A percentile compares a stretch with the other conserved stretches of the same genome.
Evolutionary conservation across 306 rosid species (phyloP).

Genomic region (Corylus americana): DNA sequence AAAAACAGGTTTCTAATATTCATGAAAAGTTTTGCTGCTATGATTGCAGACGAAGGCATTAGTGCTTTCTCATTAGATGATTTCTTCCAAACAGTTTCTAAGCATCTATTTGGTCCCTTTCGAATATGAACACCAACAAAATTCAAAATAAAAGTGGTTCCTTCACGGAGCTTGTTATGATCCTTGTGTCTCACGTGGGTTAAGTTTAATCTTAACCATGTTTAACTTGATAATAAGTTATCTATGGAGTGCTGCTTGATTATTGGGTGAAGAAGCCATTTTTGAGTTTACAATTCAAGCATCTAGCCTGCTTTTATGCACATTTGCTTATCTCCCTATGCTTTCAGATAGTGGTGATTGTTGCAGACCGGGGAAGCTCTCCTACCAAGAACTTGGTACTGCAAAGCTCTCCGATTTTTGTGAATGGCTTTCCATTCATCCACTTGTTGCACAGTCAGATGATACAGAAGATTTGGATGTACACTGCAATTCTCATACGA

Average conservation of each 20-base stretch:
- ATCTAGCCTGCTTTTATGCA: not conserved
- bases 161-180: not conserved
- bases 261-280: constrained; percentile 8
- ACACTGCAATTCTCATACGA: constrained; percentile 55
- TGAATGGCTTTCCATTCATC: constrained; percentile 91
- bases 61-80: no score
- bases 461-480: constrained; percentile 41
- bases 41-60: no score
- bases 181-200: not conserved
- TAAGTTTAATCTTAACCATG: not conserved
- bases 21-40: no score
- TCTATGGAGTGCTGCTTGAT: not conserved
- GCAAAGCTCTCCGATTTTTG: constrained; percentile 87
- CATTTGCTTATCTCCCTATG: not conserved
- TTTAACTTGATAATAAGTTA: not conserved
- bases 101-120: no score
- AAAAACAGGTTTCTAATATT: no score
- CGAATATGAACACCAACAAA: no score
- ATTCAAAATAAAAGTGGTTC: no score
- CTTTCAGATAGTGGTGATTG: constrained; percentile 34
- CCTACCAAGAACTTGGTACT: constrained; percentile 78
- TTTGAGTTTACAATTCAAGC: constrained; percentile 23
- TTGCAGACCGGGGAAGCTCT: constrained; percentile 51
- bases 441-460: constrained; percentile 62
- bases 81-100: no score